Conservation (phyloP, 1,139 yeast species). For the Zygosaccharomyces sapae region DNA sequence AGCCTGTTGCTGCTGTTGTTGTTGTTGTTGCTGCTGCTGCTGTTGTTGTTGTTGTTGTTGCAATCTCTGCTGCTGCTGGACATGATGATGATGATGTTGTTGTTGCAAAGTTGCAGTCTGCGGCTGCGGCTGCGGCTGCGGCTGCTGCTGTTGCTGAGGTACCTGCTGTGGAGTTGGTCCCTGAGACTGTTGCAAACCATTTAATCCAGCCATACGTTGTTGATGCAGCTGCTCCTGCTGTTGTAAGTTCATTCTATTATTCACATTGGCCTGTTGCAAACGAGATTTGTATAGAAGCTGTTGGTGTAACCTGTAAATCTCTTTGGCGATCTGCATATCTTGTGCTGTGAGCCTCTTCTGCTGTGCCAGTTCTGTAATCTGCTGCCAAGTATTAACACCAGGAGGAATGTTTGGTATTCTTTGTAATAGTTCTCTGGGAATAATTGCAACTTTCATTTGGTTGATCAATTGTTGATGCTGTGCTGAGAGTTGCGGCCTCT, state of each 20-base stretch:
- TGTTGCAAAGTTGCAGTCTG: no score
- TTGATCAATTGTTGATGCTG: conserved; percentile 36
- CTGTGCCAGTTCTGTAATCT: conserved; percentile 65
- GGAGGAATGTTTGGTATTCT: conserved; percentile 78
- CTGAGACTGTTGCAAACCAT: conserved; percentile 15
- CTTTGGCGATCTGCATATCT: conserved; percentile 39
- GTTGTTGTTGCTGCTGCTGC: conserved; percentile 23
- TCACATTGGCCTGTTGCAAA: conserved; percentile 27
- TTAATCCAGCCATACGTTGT: conserved; percentile 7
- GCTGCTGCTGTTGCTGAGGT: conserved; percentile 11
- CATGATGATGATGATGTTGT: conserved; percentile 12
- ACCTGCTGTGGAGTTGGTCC: conserved; percentile 14
- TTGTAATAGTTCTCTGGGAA: conserved; percentile 68
- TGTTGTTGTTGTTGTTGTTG: conserved; percentile 15
- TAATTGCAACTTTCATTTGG: conserved; percentile 55
- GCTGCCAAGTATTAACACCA: conserved; percentile 80
- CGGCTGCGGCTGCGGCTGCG: conserved; percentile 12
- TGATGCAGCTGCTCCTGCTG: conserved; percentile 29
- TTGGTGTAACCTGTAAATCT: conserved; percentile 39
- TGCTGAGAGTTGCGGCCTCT: conserved; percentile 34
- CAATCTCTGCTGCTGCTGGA: no score
- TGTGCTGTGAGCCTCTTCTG: conserved; percentile 42
- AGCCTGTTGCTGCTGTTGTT: conserved; percentile 21
- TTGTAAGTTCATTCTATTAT: conserved; percentile 21
- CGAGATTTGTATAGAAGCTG: conserved; percentile 34